These are phyloP conservation scores for Yamadazyma diddensiae DNA, from an alignment of 1,139 yeast species.

Conservation along the genomic window DNA sequence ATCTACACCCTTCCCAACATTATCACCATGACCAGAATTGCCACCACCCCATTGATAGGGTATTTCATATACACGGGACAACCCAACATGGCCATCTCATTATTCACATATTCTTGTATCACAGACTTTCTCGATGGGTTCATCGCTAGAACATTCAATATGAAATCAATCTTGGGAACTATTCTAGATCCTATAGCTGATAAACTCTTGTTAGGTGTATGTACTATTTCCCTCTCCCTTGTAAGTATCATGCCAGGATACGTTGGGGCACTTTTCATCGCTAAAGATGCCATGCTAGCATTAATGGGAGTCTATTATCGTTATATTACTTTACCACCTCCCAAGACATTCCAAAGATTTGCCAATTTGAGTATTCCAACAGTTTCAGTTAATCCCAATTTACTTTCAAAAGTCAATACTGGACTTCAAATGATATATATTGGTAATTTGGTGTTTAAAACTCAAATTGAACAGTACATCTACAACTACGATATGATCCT, in stretches of 20 bases:
- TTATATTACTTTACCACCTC: conserved; percentile 70
- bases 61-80: conserved; percentile 66
- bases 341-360: conserved; percentile 68
- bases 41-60: conserved; percentile 81
- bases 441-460: conserved; percentile 69
- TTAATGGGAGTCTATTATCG: conserved; percentile 74
- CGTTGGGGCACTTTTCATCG: conserved; percentile 73
- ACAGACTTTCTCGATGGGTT: conserved; percentile 93
- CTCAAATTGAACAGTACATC: conserved; percentile 45
- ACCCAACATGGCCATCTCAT: conserved; percentile 58
- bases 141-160: conserved; percentile 76
- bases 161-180: conserved; percentile 83
- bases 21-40: conserved; percentile 74
- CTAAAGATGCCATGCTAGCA: conserved; percentile 78
- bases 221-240: conserved; percentile 74
- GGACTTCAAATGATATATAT: conserved; percentile 89
- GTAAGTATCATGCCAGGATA: conserved; percentile 65
- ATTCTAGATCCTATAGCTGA: conserved; percentile 96
- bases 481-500: conserved; percentile 14
- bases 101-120: conserved; percentile 81
- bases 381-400: conserved; percentile 88
- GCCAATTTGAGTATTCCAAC: conserved; percentile 73
- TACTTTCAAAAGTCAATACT: conserved; percentile 83
- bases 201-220: conserved; percentile 81
- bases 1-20: conserved; percentile 82